Percentiles rank a stretch among this genome's conserved stretches.
phyloP scores from a whole-genome alignment of 768 basidiomycete genomes.

The Termitomyces sp. region DNA sequence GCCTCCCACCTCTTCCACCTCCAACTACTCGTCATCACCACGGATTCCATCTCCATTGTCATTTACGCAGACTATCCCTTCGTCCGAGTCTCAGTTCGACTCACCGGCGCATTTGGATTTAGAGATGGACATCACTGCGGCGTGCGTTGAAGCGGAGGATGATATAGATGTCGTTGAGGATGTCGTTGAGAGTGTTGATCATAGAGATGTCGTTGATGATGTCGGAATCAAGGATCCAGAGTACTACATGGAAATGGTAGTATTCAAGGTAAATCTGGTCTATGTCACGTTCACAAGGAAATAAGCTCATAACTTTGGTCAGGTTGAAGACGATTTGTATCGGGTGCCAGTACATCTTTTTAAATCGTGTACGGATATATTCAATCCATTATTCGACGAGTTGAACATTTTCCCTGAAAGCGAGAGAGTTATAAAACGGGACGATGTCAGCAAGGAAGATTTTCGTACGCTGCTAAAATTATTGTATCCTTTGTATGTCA shows the following conservation, averaged over 20 bases:
- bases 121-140: background rate
- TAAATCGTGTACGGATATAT: slow-evolving; percentile 5
- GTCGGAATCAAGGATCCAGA: background rate
- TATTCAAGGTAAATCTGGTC: slow-evolving; percentile 1
- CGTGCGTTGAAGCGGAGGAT: no score
- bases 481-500: slow-evolving; percentile 10
- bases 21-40: background rate
- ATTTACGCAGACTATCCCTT: background rate
- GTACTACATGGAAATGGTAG: slow-evolving; percentile 7
- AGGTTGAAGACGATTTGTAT: slow-evolving; percentile 9
- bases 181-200: background rate
- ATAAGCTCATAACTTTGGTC: background rate
- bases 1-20: background rate
- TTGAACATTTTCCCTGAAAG: background rate
- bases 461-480: slow-evolving; percentile 12
- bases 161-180: background rate
- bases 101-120: background rate
- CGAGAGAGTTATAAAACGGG: background rate
- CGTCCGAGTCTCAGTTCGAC: background rate
- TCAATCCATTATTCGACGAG: background rate
- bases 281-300: background rate
- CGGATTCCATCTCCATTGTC: background rate
- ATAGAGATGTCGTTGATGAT: background rate
- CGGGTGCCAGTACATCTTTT: slow-evolving; percentile 9
- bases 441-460: slow-evolving; percentile 6